A percentile compares a stretch with the other conserved stretches of the same genome.
phyloP scores from a whole-genome alignment of 805 yeast genomes.

The Yarrowia porcina region DNA sequence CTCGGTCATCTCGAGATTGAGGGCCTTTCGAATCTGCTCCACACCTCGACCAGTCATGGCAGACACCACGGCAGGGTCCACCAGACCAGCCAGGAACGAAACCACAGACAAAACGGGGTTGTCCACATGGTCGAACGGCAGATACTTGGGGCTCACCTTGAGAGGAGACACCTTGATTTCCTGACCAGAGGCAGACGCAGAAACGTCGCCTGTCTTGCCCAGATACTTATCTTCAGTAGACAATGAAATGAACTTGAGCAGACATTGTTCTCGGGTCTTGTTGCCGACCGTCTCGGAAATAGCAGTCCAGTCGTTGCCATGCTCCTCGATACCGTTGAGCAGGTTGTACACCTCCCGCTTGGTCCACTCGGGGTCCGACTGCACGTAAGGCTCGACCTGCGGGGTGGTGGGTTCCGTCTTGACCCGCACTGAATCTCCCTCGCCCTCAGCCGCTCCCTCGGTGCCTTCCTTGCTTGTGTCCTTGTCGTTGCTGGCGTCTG shows the following conservation, averaged over 20 bases:
- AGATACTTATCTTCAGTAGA: constrained; percentile 68
- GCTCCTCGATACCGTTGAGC: constrained; percentile 58
- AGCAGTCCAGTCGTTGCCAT: constrained; percentile 74
- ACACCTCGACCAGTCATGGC: constrained; percentile 61
- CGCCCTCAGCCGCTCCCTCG: background rate
- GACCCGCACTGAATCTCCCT: constrained; percentile 12
- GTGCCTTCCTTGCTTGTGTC: background rate
- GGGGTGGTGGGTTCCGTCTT: constrained; percentile 24
- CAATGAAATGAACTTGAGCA: constrained; percentile 69
- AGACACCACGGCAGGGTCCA: constrained; percentile 80
- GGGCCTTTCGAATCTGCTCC: constrained; percentile 54
- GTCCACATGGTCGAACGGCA: constrained; percentile 81
- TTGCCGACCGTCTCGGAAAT: constrained; percentile 65
- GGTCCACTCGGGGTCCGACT: constrained; percentile 54
- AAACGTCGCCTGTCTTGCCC: constrained; percentile 21
- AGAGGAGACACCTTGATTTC: constrained; percentile 61
- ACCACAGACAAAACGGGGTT: constrained; percentile 94
- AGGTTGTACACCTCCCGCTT: constrained; percentile 58
- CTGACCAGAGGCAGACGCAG: constrained; percentile 27
- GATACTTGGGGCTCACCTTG: constrained; percentile 61
- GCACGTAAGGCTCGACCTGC: constrained; percentile 38
- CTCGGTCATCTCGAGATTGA: constrained; percentile 17
- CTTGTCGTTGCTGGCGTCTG: constrained; percentile 28
- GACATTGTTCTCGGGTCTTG: constrained; percentile 73
- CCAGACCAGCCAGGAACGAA: constrained; percentile 78